Base-by-base conservation (phyloP, 2,329 filamentous ascomycete species). In the Fusarium mangiferae region DNA sequence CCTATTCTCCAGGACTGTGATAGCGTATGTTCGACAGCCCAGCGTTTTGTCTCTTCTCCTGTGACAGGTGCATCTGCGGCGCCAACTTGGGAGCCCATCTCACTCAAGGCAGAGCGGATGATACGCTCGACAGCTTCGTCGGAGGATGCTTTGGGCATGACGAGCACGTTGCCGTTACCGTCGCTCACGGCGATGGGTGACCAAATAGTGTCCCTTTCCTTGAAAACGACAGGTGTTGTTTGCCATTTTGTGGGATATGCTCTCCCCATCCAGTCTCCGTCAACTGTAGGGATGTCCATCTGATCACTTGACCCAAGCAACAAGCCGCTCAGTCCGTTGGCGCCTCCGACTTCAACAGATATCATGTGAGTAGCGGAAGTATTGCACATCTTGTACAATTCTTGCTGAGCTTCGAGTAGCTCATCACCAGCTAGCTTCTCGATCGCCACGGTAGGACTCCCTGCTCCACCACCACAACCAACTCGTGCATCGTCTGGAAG, bases 301-400 rank as follows among this genome's bases (percentile, higher is more conserved):
- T 87, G 85, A 3, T 82, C 82, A 59, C 85, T 87, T 0, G 87
- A 87, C 10, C 89, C 89, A 9, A 90, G 80, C 8, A 90, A 84
- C 80, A 91, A 82, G 14, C 87, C 86, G 71, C 90, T 86, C 14
- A 92, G 82, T 1, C 90, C 90, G 71, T 93, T 93, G 9, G 86
- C 87, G 12, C 91, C 91, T n/a, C 91, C 91, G 61, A 93, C 91
- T 75, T 93, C 91, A 17, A 92, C 79, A 3, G 89, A 86, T 69
- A 92, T 89, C 69, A 92, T 87, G 42, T 89, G 88, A 26, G 90
- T 87, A 28, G 88, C 85, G 3, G 79, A 77, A 22, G 80, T 78
- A 42, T 84, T 81, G 54, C 86, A 82, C 35, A 87, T 85, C 54
- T 87, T 85, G 79, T 87, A 89, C 17, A 92, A 82, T 75, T 88